Percentiles rank a stretch among this genome's conserved stretches.
Conservation (phyloP, 345 rosid genomes). For the Fremontodendron californicum region DNA sequence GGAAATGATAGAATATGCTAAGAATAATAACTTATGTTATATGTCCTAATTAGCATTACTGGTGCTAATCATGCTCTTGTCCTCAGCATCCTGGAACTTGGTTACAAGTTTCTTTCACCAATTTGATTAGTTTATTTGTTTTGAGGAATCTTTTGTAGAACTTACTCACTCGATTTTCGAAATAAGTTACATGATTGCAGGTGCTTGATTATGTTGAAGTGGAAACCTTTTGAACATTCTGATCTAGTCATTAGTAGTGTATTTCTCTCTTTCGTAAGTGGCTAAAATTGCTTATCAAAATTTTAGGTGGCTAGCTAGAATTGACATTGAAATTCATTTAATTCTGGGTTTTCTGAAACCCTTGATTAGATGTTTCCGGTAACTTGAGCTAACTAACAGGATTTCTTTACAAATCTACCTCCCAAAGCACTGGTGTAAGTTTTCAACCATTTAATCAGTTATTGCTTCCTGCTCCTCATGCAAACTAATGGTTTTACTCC, state of each 20-base stretch:
- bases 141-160: not conserved
- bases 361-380: not conserved
- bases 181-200: not conserved
- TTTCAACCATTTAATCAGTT: conserved; percentile 56
- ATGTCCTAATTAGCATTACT: not conserved
- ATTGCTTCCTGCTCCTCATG: conserved; percentile 78
- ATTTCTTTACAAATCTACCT: conserved; percentile 45
- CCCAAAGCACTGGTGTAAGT: conserved; percentile 45
- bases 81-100: not conserved
- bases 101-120: too few species aligned
- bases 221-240: not conserved
- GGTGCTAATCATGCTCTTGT: not conserved
- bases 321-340: not conserved
- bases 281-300: not conserved
- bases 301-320: not conserved
- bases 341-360: not conserved
- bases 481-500: conserved; percentile 52
- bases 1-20: not conserved
- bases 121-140: not conserved
- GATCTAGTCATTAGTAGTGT: not conserved
- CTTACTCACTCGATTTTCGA: not conserved
- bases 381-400: not conserved
- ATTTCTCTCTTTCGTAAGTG: not conserved
- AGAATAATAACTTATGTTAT: not conserved
- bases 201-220: not conserved